phyloP scores from a whole-genome alignment of 805 yeast species.

The Myxozyma monticola region DNA sequence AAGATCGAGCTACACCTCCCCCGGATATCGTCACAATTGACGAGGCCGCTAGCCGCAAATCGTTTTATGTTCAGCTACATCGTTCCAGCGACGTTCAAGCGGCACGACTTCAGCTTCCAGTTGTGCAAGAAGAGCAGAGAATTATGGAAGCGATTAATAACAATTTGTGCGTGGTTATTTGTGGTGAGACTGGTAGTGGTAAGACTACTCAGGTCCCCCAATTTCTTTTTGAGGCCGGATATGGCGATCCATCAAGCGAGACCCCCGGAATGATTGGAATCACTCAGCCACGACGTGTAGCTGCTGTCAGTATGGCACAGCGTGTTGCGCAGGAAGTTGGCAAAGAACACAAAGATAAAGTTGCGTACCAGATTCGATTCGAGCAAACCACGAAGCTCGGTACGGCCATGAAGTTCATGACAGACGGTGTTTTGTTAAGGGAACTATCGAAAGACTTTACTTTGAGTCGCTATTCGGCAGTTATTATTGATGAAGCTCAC shows the following conservation, averaged over 20 bases:
- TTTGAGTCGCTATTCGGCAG: conserved; percentile 76
- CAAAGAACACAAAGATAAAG: conserved; percentile 59
- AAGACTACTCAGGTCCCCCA: conserved; percentile 99
- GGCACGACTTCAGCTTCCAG: conserved; percentile 75
- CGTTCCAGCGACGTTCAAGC: conserved; percentile 54
- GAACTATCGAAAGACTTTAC: conserved; percentile 90
- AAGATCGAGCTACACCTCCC: conserved; percentile 71
- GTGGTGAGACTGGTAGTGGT: conserved; percentile 99
- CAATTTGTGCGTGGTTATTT: conserved; percentile 83
- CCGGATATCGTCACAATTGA: conserved; percentile 62
- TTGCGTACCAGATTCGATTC: conserved; percentile 80
- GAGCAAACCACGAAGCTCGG: conserved; percentile 64
- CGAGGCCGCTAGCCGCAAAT: conserved; percentile 54
- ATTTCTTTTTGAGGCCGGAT: conserved; percentile 89
- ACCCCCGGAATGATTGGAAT: conserved; percentile 94
- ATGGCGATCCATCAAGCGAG: conserved; percentile 60
- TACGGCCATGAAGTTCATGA: conserved; percentile 84
- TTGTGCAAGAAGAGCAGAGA: conserved; percentile 82
- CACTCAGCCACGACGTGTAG: conserved; percentile 94
- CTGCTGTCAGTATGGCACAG: conserved; percentile 87
- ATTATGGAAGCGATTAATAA: conserved; percentile 96
- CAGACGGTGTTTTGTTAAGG: conserved; percentile 89
- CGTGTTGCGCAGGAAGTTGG: conserved; percentile 80
- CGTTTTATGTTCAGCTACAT: conserved; percentile 54
- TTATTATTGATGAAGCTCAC: conserved; percentile 96